phyloP scores from a whole-genome alignment of 2,329 filamentous ascomycete genomes.

The Escovopsis sp. region DNA sequence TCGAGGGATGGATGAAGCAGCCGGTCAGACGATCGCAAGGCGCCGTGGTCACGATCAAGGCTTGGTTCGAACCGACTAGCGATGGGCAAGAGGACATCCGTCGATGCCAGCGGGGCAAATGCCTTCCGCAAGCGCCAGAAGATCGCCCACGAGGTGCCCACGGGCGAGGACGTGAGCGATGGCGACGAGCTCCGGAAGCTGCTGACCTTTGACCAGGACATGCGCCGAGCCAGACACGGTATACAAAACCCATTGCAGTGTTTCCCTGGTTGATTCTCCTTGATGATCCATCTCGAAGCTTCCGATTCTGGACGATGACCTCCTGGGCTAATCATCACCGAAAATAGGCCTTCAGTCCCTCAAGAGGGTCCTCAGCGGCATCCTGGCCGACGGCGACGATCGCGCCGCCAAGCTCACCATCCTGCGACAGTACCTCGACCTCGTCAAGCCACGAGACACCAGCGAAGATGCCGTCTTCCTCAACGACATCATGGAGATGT shows the following conservation, averaged over 20 bases:
- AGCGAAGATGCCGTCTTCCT: slow-evolving; percentile 46
- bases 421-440: slow-evolving; percentile 53
- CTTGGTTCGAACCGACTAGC: slow-evolving; percentile 5
- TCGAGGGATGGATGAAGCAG: background rate
- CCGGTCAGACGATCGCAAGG: background rate
- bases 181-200: slow-evolving; percentile 54
- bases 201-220: slow-evolving; percentile 57
- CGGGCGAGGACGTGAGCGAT: slow-evolving; percentile 46
- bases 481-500: slow-evolving; percentile 70
- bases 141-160: slow-evolving; percentile 40
- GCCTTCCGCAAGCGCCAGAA: slow-evolving; percentile 39
- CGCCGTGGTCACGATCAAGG: background rate
- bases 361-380: slow-evolving; percentile 55
- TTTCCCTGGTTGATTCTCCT: no score
- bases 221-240: slow-evolving; percentile 52
- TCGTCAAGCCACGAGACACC: slow-evolving; percentile 32
- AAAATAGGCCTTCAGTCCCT: slow-evolving; percentile 48
- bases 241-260: slow-evolving; percentile 9
- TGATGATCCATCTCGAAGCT: no score
- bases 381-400: slow-evolving; percentile 35
- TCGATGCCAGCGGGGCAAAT: slow-evolving; percentile 24
- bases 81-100: slow-evolving; percentile 32
- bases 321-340: background rate
- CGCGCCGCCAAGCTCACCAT: slow-evolving; percentile 35
- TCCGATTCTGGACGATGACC: no score